Evolutionary conservation across 176 grass and related monocot species (phyloP).

Genomic region (Raddia guianensis): DNA sequence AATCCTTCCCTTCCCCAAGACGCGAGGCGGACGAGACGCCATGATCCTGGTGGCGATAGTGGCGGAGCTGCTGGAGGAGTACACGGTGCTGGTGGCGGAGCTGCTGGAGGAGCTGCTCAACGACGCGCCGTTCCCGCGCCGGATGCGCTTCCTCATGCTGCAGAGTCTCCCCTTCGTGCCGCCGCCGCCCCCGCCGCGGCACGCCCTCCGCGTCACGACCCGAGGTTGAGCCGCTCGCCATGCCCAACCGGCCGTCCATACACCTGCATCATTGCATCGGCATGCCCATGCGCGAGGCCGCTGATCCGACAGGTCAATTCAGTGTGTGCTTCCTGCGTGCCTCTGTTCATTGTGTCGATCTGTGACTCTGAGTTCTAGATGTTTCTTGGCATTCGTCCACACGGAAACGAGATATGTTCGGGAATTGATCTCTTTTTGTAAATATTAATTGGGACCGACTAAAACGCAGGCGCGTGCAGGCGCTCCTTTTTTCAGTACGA

Average conservation of each 20-base stretch:
- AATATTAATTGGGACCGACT: not conserved
- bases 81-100: slow-evolving; percentile 75
- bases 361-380: not conserved
- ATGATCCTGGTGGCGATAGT: slow-evolving; percentile 84
- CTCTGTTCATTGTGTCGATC: not conserved
- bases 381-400: not conserved
- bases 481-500: too few relatives aligned
- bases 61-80: slow-evolving; percentile 91
- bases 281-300: not conserved
- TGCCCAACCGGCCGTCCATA: too few relatives aligned
- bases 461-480: too few relatives aligned
- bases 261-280: too few relatives aligned
- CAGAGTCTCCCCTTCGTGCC: slow-evolving; percentile 77
- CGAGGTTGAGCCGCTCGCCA: slow-evolving; percentile 30
- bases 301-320: not conserved
- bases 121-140: slow-evolving; percentile 73
- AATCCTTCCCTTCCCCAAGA: not conserved
- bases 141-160: slow-evolving; percentile 91
- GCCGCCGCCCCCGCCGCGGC: slow-evolving; percentile 55
- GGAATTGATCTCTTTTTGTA: slow-evolving; percentile 28
- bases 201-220: slow-evolving; percentile 61
- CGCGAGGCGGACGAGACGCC: not conserved
- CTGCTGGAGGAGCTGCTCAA: slow-evolving; percentile 75
- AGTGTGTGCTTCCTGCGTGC: not conserved
- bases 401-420: not conserved